Evolutionary conservation across 257 asterid species (phyloP), one percentile per base, ranked within the genome.

Genomic region (Linaria vulgaris): DNA sequence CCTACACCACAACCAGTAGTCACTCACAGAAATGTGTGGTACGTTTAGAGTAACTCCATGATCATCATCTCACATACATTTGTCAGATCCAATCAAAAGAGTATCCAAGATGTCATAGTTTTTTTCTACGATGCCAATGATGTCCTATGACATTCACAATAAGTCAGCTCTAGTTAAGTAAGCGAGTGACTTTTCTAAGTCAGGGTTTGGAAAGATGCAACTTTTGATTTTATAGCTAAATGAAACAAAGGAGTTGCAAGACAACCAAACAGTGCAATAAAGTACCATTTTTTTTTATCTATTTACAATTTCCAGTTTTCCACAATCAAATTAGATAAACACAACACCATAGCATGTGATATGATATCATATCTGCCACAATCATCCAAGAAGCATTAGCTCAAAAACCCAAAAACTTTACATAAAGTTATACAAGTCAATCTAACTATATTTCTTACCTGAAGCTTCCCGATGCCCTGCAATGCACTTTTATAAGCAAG

Each of bases 401-500:
- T 27, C 34, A 27, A 27, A 27, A 27, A 27, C 6, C 34, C 34
- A 27, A 27, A 27, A 27, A 27, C 4, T 5, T 16, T 6, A 16
- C 19, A 6, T 49, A 24, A n/a, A 16, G 38, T 52, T 17, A 17
- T 61, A 59, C 39, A 48, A 38, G 60, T n/a, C 30, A 17, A 60
- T 44, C 54, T 19, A 54, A 20, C 4, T 24, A n/a, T n/a, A n/a
- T n/a, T 52, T 53, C 62, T 58, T 67, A 86, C 98, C 95, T 88
- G 94, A 72, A 91, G 96, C 81, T 91, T 88, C 11, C 76, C 31
- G 67, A 91, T 91, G 56, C 98, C 98, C 75, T 74, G 88, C 51
- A 91, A 67, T 44, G 95, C 87, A 65, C 88, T 88, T 73, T 70
- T 84, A 83, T 88, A 91, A 65, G 96, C 95, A 27, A 91, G 90